Evolutionary conservation across 768 basidiomycete genomes (phyloP), one percentile per base, ranked within the genome.

Genomic region (Pleurotus sapidus): DNA sequence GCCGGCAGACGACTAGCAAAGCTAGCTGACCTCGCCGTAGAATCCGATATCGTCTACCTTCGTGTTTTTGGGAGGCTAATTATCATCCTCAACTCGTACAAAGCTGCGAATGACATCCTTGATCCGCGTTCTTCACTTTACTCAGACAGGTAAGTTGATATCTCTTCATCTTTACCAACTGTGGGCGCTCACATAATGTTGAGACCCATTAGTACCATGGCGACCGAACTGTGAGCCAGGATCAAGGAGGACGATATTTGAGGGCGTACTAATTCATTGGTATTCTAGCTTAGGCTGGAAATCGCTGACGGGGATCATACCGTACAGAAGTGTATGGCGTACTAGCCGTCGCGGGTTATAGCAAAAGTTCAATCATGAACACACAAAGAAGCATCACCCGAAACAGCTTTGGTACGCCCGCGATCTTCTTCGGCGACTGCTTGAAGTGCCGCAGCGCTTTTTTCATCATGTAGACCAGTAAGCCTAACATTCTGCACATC

Each of bases 371-470:
- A 37, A 38, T 37, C 49, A 7, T 8, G 34, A 9, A 50, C 39
- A 53, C 9, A 47, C 11, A 7, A 9, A 15, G 8, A 9, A 14
- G 4, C 45, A 63, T 61, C 59, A 43, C 40, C 48, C 55, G 23
- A 49, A 61, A 43, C 60, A 68, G 42, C 53, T 63, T 18, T 49
- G 59, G 12, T 56, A 72, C 39, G 62, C 66, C 2, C 61, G 56
- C 7, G 55, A 45, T 24, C 65, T 74, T 24, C 58, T 72, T n/a
- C 58, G 61, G n/a, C 57, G 59, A 9, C 48, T 72, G 5, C 53
- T 69, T n/a, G 49, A 60, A 1, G 55, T 57, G 5, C 70, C 67
- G 3, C 46, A 60, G 3, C 49, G 61, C n/a, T 65, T 69, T 27
- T 46, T 53, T 40, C 46, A 58, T 30, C 67, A 72, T 48, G 8